These are phyloP conservation scores for Paramecium sexaurelia DNA, from an alignment of 73 alveolate genomes.

Conservation along the genomic window DNA sequence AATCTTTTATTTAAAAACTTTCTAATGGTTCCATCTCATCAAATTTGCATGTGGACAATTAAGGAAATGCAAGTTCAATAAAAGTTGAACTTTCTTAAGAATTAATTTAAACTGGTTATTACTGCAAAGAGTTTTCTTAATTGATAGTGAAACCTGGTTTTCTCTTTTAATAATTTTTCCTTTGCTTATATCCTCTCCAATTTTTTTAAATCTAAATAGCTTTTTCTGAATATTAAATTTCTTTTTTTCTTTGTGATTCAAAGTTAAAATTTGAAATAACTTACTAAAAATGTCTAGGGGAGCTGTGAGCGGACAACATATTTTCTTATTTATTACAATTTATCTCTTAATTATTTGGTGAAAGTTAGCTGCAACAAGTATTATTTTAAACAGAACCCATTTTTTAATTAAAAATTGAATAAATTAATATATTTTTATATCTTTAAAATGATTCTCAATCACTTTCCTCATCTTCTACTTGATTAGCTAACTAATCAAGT, in stretches of 20 bases:
- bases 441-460: neutral
- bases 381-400: conserved; percentile 11
- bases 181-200: neutral
- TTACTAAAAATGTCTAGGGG: neutral
- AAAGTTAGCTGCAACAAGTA: neutral
- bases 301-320: neutral
- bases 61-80: neutral
- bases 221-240: neutral
- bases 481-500: neutral
- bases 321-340: neutral
- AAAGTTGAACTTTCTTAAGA: conserved; percentile 8
- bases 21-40: conserved; percentile 57
- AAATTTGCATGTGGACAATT: neutral
- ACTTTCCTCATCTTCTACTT: neutral
- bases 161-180: neutral
- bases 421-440: neutral
- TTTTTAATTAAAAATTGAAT: neutral
- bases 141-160: neutral
- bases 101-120: neutral
- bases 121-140: neutral
- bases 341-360: neutral
- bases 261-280: neutral
- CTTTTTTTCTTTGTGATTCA: neutral
- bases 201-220: conserved; percentile 12
- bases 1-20: neutral